Conservation (phyloP, 2,329 filamentous ascomycete genomes). For the Ceratocystis albifundus region DNA sequence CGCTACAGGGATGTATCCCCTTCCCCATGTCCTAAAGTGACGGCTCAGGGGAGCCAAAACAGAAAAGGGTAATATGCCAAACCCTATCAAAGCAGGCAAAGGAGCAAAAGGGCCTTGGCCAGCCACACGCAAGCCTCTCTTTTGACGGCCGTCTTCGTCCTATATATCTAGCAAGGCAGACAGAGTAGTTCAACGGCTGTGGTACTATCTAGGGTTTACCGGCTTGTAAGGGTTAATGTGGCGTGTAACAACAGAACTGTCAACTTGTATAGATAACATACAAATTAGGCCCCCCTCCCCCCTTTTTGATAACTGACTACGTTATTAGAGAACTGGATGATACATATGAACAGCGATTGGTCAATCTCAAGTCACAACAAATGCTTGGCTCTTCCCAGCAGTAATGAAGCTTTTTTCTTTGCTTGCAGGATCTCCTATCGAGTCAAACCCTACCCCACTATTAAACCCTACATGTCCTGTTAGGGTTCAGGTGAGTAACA, state of each 20-base stretch:
- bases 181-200: neutral
- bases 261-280: too few species aligned
- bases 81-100: neutral
- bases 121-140: conserved; percentile 8
- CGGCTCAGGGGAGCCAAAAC: neutral
- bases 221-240: too few species aligned
- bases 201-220: too few species aligned
- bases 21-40: neutral
- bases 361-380: too few species aligned
- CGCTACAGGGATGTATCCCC: too few species aligned
- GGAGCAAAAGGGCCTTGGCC: conserved; percentile 4
- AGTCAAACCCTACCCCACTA: neutral
- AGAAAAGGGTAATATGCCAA: neutral
- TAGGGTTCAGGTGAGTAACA: neutral
- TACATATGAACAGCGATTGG: too few species aligned
- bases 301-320: too few species aligned
- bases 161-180: neutral
- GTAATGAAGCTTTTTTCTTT: too few species aligned
- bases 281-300: too few species aligned
- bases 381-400: too few species aligned
- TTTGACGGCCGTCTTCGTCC: neutral
- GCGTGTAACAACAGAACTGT: too few species aligned
- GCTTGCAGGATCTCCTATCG: neutral
- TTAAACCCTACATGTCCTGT: neutral
- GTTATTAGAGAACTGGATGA: too few species aligned